phyloP scores from a whole-genome alignment of 192 early-diverging fungal species.

The Coemansia sp. region DNA sequence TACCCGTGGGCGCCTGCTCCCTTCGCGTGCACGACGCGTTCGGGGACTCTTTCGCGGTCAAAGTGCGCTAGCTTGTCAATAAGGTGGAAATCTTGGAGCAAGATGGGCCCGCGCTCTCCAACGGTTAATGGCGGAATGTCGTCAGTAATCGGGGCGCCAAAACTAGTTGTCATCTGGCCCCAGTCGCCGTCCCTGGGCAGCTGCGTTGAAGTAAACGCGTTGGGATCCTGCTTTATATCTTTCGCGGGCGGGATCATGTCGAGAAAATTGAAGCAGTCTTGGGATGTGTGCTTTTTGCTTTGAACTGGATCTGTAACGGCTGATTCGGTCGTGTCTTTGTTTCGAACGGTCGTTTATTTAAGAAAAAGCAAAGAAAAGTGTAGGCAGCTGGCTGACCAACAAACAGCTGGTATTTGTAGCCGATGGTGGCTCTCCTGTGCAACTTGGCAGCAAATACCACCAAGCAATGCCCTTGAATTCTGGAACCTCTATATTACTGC shows the following conservation, averaged over 20 bases:
- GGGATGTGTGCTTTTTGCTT: too few species aligned
- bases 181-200: conserved; percentile 7
- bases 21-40: conserved; percentile 63
- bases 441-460: too few species aligned
- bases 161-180: conserved; percentile 50
- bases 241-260: conserved; percentile 7
- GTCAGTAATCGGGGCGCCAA: conserved; percentile 63
- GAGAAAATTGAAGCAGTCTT: neutral
- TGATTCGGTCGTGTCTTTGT: too few species aligned
- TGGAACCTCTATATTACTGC: too few species aligned
- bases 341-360: too few species aligned
- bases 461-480: too few species aligned
- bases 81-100: conserved; percentile 59
- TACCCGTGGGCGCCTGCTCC: conserved; percentile 63
- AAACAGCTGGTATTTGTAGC: too few species aligned
- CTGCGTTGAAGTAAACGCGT: neutral
- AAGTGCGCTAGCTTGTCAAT: conserved; percentile 62
- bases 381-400: too few species aligned
- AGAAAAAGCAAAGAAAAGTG: too few species aligned
- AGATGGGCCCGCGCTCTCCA: conserved; percentile 59
- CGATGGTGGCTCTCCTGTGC: too few species aligned
- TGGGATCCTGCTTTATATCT: conserved; percentile 9
- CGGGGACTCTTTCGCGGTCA: conserved; percentile 55
- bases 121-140: conserved; percentile 65
- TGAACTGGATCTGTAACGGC: too few species aligned